Evolutionary conservation across 2,329 filamentous ascomycete species (phyloP), one percentile per base, ranked within the genome.

Genomic region (Plectosphaerella sp.): DNA sequence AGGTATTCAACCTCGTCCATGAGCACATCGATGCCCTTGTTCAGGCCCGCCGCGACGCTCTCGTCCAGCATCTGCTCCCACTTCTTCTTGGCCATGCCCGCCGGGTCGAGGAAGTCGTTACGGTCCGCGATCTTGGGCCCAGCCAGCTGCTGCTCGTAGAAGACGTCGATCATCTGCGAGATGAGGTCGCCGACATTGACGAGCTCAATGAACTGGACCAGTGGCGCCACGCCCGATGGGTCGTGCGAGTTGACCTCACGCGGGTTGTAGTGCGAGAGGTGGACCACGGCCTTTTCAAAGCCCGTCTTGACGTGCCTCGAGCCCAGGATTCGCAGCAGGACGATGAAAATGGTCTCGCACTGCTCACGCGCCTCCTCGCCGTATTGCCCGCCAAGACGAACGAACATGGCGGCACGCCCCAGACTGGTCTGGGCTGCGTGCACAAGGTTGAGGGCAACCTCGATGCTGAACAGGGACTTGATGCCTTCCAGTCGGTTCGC

Each of bases 31-130:
- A 99, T 97, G 58, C 94, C 94, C 73, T 96, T 97, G 70, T 97
- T 97, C 57, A 99, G 76, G 1, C 95, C 95, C 9, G 93, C 91
- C 4, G 94, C 94, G 8, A 99, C 94, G 54, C 90, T 89, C 71
- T 97, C 94, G 64, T 99, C 94, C 2, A 99, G 85, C 88, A 97
- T 96, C 66, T 97, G 92, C 76, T 99, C 94, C 62, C 97, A 99
- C 59, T 90, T 91, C 74, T 97, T 97, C 82, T 99, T 99, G 58
- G 94, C 92, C 61, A 97, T 87, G 33, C 89, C 88, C 0, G 92
- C 90, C 18, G 91, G 88, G 64, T 96, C 91, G 47, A 99, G 77
- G 63, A 99, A 99, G 71, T 99, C 94, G 65, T 96, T 95, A 43
- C 89, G 86, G 65, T 97, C 93, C 1, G 88, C 88, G 50, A 99